Conservation (phyloP, 2,329 filamentous ascomycete genomes). For the Furcasterigmium furcatum region DNA sequence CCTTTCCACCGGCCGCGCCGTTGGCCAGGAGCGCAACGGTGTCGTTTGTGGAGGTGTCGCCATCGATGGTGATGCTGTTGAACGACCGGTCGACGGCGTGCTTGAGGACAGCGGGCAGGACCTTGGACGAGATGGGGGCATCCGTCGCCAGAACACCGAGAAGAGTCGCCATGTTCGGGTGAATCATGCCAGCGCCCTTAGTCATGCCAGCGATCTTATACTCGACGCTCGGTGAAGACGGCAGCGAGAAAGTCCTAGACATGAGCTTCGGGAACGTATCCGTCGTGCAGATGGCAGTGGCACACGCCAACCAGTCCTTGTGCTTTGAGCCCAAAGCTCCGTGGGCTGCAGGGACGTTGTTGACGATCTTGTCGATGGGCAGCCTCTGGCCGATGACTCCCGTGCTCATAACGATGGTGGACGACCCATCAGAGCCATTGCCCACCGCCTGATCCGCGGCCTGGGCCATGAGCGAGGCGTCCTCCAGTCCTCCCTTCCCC, state of each 20-base stretch:
- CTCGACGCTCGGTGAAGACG: constrained; percentile 69
- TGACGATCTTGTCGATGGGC: constrained; percentile 85
- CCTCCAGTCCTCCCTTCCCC: constrained; percentile 81
- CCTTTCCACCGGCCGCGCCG: constrained; percentile 76
- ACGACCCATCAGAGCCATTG: constrained; percentile 30
- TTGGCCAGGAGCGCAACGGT: constrained; percentile 94
- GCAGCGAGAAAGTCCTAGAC: constrained; percentile 79
- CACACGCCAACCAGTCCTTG: constrained; percentile 81
- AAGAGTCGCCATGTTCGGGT: constrained; percentile 97
- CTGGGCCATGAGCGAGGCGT: constrained; percentile 80
- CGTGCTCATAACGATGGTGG: constrained; percentile 96
- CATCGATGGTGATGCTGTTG: constrained; percentile 96
- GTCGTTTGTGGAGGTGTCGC: constrained; percentile 97
- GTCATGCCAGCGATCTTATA: constrained; percentile 93
- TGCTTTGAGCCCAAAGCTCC: constrained; percentile 70
- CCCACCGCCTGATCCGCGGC: constrained; percentile 66
- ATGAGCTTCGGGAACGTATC: constrained; percentile 97
- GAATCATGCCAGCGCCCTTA: constrained; percentile 98
- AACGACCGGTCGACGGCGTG: constrained; percentile 80
- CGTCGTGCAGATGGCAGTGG: constrained; percentile 93
- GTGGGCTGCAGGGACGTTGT: constrained; percentile 75
- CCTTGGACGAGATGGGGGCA: constrained; percentile 67
- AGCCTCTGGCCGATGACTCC: constrained; percentile 95
- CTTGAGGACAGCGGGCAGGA: constrained; percentile 68
- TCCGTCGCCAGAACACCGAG: constrained; percentile 92